Evolutionary conservation across 2,329 filamentous ascomycete genomes (phyloP).

Genomic region (Aschersonia sp.): DNA sequence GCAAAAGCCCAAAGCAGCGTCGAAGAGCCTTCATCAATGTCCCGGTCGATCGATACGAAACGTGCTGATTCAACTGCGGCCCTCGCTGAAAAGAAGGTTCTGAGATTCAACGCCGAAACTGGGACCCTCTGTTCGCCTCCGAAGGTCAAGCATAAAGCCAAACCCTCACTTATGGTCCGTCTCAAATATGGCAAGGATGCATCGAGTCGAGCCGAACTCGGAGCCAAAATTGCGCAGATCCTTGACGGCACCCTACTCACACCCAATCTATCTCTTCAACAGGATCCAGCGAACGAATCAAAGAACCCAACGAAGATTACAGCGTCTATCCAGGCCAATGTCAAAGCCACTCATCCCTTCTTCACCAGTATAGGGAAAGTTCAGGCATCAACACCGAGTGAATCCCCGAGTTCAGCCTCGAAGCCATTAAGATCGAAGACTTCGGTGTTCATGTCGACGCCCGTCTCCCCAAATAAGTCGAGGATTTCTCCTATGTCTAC

Average conservation of each 20-base stretch:
- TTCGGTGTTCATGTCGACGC: slow-evolving; percentile 36
- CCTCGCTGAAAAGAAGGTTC: slow-evolving; percentile 25
- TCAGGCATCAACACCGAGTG: slow-evolving; percentile 6
- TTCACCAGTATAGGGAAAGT: slow-evolving; percentile 22
- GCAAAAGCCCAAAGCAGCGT: neutral
- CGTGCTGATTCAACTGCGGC: slow-evolving; percentile 1
- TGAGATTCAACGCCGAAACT: slow-evolving; percentile 43
- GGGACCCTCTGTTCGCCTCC: slow-evolving; percentile 50
- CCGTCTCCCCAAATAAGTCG: slow-evolving; percentile 32
- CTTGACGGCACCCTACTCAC: slow-evolving; percentile 22
- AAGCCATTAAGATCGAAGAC: slow-evolving; percentile 17
- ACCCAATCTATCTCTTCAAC: slow-evolving; percentile 9
- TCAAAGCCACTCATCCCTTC: slow-evolving; percentile 26
- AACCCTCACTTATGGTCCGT: slow-evolving; percentile 29
- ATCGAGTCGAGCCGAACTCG: slow-evolving; percentile 31
- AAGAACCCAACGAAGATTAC: neutral
- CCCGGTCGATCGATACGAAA: neutral
- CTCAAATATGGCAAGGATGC: slow-evolving; percentile 45
- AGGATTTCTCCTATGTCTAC: slow-evolving; percentile 15
- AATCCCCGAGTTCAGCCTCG: slow-evolving; percentile 8
- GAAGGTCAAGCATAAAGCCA: slow-evolving; percentile 28
- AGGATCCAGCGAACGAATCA: neutral
- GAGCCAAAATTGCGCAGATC: slow-evolving; percentile 49
- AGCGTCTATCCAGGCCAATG: slow-evolving; percentile 9
- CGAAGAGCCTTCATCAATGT: neutral